Base-by-base conservation (phyloP, 75 land plant genomes). In the Ceratopteris richardii region DNA sequence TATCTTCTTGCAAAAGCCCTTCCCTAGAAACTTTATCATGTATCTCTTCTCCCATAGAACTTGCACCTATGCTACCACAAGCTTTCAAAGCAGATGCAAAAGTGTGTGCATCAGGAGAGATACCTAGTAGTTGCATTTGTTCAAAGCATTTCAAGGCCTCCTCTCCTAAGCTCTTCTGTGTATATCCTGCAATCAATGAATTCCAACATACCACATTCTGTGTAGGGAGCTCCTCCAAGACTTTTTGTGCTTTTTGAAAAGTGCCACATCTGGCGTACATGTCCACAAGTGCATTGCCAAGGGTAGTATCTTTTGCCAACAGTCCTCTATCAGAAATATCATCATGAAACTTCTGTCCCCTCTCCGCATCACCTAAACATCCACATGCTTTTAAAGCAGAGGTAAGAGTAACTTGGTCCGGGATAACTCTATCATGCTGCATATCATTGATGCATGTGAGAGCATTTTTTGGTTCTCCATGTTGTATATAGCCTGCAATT, bases 171-270 rank as follows among this genome's bases (percentile, higher is more conserved):
- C 58, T 58, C 29, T 51, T 51, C 28, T 62, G 57, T 2, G 29
- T 58, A 51, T 55, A 28, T 28, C 59, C 59, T 1, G 57, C 31
- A 51, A 62, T 62, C 28, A 51, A 16, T 10, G 59, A 17, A 59
- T n/a, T 31, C 61, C 61, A 59, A 0, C 72, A 68, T 18, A 37
- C 54, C 31, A 64, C 52, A 63, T 68, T 66, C 60, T 67, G 20
- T 37, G 23, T 47, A 39, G 47, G 46, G 26, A 59, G 29, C 42
- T 37, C 26, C 27, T 57, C 59, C n/a, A 57, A 30, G 20, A 16
- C 19, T 0, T 57, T 21, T 14, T 28, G 20, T 7, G 71, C 71
- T 25, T 68, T 40, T 40, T n/a, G n/a, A n/a, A n/a, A n/a, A n/a
- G n/a, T n/a, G n/a, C n/a, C n/a, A n/a, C n/a, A n/a, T n/a, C n/a